Evolutionary conservation across 257 asterid genomes (phyloP).

Genomic region (Linderniella brevidens): DNA sequence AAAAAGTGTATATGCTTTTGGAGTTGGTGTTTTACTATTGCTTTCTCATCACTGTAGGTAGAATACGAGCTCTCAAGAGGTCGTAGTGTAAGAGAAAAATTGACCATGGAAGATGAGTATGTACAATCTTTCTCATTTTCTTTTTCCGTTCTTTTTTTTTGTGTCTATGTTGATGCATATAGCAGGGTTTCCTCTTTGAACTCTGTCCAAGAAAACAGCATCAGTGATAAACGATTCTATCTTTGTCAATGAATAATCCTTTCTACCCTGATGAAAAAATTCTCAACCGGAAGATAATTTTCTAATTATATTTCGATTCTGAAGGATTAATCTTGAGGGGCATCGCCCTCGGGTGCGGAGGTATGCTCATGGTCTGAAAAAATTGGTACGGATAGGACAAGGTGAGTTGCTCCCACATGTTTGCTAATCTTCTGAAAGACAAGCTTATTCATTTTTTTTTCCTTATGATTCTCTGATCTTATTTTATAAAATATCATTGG

Average conservation of each 20-base stretch:
- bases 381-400: slow-evolving; percentile 73
- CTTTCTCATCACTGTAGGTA: slow-evolving; percentile 29
- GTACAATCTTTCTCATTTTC: not conserved
- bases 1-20: too few relatives aligned
- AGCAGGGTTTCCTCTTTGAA: too few relatives aligned
- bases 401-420: slow-evolving; percentile 28
- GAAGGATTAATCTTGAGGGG: slow-evolving; percentile 85
- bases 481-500: too few relatives aligned
- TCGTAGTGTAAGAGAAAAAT: slow-evolving; percentile 50
- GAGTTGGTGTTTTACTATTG: too few relatives aligned
- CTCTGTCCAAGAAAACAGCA: too few relatives aligned
- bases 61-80: slow-evolving; percentile 66
- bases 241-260: too few relatives aligned
- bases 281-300: not conserved
- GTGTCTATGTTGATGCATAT: not conserved
- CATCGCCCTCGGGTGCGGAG: slow-evolving; percentile 88
- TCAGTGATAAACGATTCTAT: too few relatives aligned
- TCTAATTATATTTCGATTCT: slow-evolving; percentile 11
- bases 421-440: too few relatives aligned
- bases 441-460: too few relatives aligned
- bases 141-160: not conserved
- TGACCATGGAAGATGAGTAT: slow-evolving; percentile 65
- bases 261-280: too few relatives aligned
- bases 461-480: too few relatives aligned
- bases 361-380: slow-evolving; percentile 73